phyloP scores from a whole-genome alignment of 495 filamentous ascomycete genomes.

The Bryoglossum gracile region DNA sequence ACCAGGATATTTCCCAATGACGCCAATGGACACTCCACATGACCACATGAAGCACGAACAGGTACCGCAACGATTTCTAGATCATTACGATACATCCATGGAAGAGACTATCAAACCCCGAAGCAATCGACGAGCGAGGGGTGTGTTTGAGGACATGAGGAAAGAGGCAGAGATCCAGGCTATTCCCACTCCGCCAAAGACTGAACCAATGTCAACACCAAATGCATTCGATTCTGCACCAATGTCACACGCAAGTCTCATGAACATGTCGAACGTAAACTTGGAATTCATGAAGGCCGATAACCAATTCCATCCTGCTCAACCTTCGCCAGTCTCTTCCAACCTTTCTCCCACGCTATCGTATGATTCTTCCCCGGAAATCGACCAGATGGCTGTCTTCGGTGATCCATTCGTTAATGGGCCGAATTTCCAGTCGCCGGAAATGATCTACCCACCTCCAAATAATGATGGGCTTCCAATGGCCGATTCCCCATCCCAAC shows the following conservation, averaged over 20 bases:
- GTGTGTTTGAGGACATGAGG: slow-evolving; percentile 28
- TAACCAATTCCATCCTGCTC: slow-evolving; percentile 33
- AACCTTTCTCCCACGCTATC: slow-evolving; percentile 27
- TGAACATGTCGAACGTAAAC: slow-evolving; percentile 45
- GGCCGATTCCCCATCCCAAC: slow-evolving; percentile 24
- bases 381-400: slow-evolving; percentile 27
- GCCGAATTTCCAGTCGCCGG: slow-evolving; percentile 27
- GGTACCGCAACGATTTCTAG: slow-evolving; percentile 37
- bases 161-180: slow-evolving; percentile 23
- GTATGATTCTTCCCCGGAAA: slow-evolving; percentile 35
- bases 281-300: slow-evolving; percentile 46
- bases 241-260: slow-evolving; percentile 46
- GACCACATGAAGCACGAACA: slow-evolving; percentile 31
- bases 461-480: slow-evolving; percentile 11
- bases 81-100: slow-evolving; percentile 49
- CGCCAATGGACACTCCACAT: slow-evolving; percentile 40
- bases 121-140: slow-evolving; percentile 29
- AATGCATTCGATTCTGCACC: slow-evolving; percentile 39
- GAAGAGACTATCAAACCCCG: slow-evolving; percentile 49
- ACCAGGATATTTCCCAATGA: slow-evolving; percentile 41
- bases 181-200: slow-evolving; percentile 40
- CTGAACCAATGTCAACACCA: slow-evolving; percentile 27
- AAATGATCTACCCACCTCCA: slow-evolving; percentile 19
- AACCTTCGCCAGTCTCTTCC: slow-evolving; percentile 15
- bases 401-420: slow-evolving; percentile 30